These are phyloP conservation scores for Tilletia horrida DNA, from an alignment of 1,284 basidiomycete genomes.

Conservation along the genomic window DNA sequence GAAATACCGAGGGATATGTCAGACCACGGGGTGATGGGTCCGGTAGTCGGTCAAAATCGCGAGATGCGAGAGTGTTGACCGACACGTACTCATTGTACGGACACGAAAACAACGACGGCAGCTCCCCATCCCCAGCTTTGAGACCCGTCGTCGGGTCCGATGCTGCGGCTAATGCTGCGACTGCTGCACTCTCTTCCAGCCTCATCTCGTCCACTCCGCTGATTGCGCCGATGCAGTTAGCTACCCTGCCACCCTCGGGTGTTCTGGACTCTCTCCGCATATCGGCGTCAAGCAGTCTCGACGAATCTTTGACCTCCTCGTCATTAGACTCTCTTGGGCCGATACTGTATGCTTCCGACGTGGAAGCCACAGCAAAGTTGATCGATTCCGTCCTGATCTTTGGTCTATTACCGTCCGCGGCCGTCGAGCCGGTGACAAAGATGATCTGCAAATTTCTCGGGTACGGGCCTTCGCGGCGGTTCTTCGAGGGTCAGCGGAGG, in stretches of 20 bases:
- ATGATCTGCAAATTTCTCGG: conserved; percentile 48
- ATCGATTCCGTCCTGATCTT: conserved; percentile 47
- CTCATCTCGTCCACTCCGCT: conserved; percentile 1
- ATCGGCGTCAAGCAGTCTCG: too few species aligned
- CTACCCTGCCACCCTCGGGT: conserved; percentile 34
- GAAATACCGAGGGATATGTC: not conserved
- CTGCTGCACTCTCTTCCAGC: too few species aligned
- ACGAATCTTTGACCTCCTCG: not conserved
- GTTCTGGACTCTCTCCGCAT: not conserved
- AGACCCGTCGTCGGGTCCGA: too few species aligned
- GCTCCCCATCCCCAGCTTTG: conserved; percentile 27
- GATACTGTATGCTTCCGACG: conserved; percentile 38
- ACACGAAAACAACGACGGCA: conserved; percentile 36
- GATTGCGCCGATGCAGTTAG: conserved; percentile 38
- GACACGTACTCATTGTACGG: conserved; percentile 52
- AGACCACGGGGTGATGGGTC: not conserved
- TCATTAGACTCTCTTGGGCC: not conserved
- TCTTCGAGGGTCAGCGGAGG: conserved; percentile 22
- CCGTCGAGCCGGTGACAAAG: conserved; percentile 36
- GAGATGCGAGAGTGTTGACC: conserved; percentile 34
- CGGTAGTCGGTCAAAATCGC: conserved; percentile 31
- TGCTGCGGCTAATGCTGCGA: too few species aligned
- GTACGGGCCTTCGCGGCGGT: conserved; percentile 28
- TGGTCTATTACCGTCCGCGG: conserved; percentile 44
- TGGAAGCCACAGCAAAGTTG: conserved; percentile 39